phyloP scores from a whole-genome alignment of 257 asterid species.

The Marsdenia floribunda region DNA sequence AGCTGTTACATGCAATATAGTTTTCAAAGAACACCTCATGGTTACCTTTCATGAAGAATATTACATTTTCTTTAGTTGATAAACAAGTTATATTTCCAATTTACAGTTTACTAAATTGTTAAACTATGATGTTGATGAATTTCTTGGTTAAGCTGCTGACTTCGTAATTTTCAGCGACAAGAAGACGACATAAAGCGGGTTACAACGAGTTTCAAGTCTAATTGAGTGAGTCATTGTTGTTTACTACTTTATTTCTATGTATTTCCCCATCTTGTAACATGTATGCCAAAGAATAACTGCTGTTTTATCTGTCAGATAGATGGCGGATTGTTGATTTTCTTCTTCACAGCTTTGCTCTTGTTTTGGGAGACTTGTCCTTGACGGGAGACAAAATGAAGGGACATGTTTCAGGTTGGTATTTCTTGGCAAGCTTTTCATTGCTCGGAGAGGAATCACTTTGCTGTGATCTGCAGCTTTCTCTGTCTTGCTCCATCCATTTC shows the following conservation, averaged over 20 bases:
- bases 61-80: neutral
- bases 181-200: neutral
- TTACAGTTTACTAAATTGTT: neutral
- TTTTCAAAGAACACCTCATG: neutral
- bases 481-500: too few species aligned
- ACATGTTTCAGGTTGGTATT: neutral
- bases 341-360: neutral
- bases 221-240: conserved; percentile 1
- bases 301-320: neutral
- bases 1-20: neutral
- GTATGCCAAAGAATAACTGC: neutral
- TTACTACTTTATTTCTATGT: neutral
- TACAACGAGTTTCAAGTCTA: neutral
- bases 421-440: neutral
- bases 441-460: neutral
- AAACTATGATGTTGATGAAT: neutral
- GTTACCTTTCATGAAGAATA: neutral
- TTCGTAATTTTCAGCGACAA: conserved; percentile 2
- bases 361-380: neutral
- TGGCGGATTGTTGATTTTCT: neutral
- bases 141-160: neutral
- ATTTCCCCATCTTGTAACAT: neutral
- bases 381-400: neutral
- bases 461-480: neutral
- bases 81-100: neutral